Evolutionary conservation across 352 stramenopile species (phyloP), one percentile per base, ranked within the genome.

Genomic region (Pythium periplocum): DNA sequence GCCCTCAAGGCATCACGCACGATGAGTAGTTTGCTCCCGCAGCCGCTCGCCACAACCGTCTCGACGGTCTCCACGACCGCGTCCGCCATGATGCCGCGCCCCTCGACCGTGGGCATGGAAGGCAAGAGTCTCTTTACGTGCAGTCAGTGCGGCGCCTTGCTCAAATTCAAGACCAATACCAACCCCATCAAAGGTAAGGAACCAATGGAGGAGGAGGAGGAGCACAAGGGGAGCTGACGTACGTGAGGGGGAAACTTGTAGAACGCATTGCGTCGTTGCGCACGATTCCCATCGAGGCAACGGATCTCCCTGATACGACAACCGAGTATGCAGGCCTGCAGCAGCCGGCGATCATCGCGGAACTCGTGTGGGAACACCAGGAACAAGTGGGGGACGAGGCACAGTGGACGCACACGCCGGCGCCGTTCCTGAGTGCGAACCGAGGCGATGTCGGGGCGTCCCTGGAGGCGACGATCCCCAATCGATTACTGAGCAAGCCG

Each of bases 81-180:
- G 46, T 52, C 47, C 39, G 48, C 51, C 40, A 60, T 60, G 51
- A n/a, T 12, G 36, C 46, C 59, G 41, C 65, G 61, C 45, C 51
- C 59, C 26, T 30, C 48, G 26, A 57, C 51, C 43, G 47, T 79
- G 47, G 67, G 73, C 37, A 85, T 90, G 62, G 79, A 90, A 48
- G 79, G 79, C 36, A 90, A 90, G 48, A 86, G 74, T 47, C 63
- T 90, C 30, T 90, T 90, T 45, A 90, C 76, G 56, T 90, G 79
- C 51, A 74, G 82, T 57, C 70, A 83, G 45, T 90, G 79, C 55
- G 76, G 75, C 40, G 68, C 76, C 31, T 55, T 90, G 55, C 76
- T 90, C 64, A 90, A 87, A 52, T 87, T 90, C 58, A 68, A 71
- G 45, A 66, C 70, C 63, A 83, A 68, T 48, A 63, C 66, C 2